These are phyloP conservation scores for Leccinum fibrillosum DNA, from an alignment of 768 basidiomycete genomes.

Conservation along the genomic window DNA sequence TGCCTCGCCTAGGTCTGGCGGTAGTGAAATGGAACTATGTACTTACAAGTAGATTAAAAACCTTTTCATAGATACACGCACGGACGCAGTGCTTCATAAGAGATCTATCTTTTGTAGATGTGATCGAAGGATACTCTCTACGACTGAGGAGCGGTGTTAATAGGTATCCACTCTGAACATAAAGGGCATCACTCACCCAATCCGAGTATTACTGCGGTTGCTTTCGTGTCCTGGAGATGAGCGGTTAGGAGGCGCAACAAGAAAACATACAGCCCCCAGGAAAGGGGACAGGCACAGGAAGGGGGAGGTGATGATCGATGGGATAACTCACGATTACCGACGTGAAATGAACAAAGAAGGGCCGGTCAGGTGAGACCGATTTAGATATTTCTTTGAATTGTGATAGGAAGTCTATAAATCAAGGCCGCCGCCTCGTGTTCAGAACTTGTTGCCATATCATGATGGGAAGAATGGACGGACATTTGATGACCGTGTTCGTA, in stretches of 20 bases:
- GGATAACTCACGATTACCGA: constrained; percentile 66
- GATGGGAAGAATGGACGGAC: constrained; percentile 38
- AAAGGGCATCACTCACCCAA: constrained; percentile 49
- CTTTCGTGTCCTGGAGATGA: constrained; percentile 59
- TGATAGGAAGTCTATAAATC: constrained; percentile 63
- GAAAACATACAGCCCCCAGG: neutral
- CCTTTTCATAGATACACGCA: constrained; percentile 1
- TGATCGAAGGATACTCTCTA: constrained; percentile 69
- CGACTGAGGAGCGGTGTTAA: constrained; percentile 39
- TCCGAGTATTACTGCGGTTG: constrained; percentile 67
- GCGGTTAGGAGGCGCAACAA: constrained; percentile 6
- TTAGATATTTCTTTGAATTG: constrained; percentile 76
- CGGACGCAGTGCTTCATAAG: constrained; percentile 39
- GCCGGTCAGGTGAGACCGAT: constrained; percentile 58
- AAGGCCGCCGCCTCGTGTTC: constrained; percentile 7
- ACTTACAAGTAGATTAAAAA: neutral
- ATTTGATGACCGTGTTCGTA: constrained; percentile 62
- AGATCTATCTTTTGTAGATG: constrained; percentile 70
- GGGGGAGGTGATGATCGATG: neutral
- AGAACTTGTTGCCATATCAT: constrained; percentile 3
- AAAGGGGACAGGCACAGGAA: constrained; percentile 10
- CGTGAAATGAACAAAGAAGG: constrained; percentile 72
- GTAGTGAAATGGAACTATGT: neutral
- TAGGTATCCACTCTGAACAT: constrained; percentile 2
- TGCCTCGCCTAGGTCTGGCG: neutral